Base-by-base conservation (phyloP, 441 rosid genomes). In the Gossypium davidsonii region DNA sequence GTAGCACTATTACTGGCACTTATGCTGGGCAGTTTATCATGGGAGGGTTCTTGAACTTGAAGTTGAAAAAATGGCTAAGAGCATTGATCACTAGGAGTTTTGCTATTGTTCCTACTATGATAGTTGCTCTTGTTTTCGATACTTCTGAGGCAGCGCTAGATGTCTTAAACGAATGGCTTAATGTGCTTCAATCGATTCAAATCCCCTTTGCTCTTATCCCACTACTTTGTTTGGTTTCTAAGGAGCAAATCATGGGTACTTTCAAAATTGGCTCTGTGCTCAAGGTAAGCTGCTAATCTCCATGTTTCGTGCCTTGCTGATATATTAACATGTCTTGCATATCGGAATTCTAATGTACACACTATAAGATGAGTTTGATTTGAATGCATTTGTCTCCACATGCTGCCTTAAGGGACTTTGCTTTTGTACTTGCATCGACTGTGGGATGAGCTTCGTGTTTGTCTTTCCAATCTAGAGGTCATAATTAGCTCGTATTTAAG, bases 1-100 rank as follows among this genome's bases (percentile, higher is more conserved):
- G 98, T 77, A 94, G 98, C 63, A 94, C 98, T 1, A 87, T 94
- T 17, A 94, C 98, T 1, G 97, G 97, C 48, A 94, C 98, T 6
- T 93, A 91, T 10, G 98, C 97, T 0, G 96, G 98, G 78, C 98
- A 93, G 74, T 93, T 93, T 77, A 92, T 94, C 68, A 94, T 94
- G 98, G 97, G 94, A 2, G 98, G 98, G 53, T 94, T 94, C 81
- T 82, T 94, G 18, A 88, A 90, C 70, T 64, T 94, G 82, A 83
- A 82, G 75, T 77, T 93, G 86, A 89, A 84, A 84, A 93, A 93
- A 79, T 93, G 98, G 98, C 46, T 91, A 49, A 81, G 98, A 84
- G 91, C 98, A 55, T 78, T 93, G 84, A 93, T 93, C 78, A 93
- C 98, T 0, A 86, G 98, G 12, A 90, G 97, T 76, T 91, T 80